Percentiles rank a stretch among this genome's conserved stretches.
Evolutionary conservation across 169 alveolate genomes (phyloP).

Genomic region (Plasmodium fragile): DNA sequence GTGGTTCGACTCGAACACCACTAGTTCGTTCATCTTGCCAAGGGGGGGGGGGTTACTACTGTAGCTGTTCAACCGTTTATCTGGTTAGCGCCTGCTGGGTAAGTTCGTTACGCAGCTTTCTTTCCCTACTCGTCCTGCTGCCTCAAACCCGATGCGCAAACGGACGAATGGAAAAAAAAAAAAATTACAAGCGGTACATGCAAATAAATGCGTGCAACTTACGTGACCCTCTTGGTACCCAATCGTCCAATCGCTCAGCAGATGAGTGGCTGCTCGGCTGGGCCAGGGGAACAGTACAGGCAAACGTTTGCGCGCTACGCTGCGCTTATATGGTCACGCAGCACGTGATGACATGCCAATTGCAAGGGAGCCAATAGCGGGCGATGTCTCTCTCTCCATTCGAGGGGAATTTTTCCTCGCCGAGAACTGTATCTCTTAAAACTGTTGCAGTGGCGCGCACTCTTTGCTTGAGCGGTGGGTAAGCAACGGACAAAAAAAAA

Average conservation of each 20-base stretch:
- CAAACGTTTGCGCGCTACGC: background rate
- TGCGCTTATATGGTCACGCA: background rate
- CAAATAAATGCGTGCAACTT: background rate
- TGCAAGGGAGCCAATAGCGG: background rate
- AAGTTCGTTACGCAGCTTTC: background rate
- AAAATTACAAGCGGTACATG: background rate
- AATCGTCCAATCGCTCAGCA: background rate
- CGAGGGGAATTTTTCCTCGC: background rate
- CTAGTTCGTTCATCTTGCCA: conserved; percentile 77
- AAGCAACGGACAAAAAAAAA: background rate
- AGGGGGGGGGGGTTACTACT: background rate
- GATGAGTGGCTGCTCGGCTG: background rate
- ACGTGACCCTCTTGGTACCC: background rate
- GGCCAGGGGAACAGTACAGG: background rate
- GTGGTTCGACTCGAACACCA: conserved; percentile 83
- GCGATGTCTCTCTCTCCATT: background rate
- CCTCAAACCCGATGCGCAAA: background rate
- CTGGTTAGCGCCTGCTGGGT: background rate
- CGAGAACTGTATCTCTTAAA: background rate
- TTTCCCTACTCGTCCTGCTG: background rate
- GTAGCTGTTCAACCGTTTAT: background rate
- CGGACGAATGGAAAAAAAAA: background rate
- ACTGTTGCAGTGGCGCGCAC: background rate
- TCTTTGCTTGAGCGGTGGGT: background rate
- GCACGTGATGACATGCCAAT: background rate